Evolutionary conservation across 495 filamentous ascomycete genomes (phyloP), one percentile per base, ranked within the genome.

Genomic region (Aspergillus avenaceus): DNA sequence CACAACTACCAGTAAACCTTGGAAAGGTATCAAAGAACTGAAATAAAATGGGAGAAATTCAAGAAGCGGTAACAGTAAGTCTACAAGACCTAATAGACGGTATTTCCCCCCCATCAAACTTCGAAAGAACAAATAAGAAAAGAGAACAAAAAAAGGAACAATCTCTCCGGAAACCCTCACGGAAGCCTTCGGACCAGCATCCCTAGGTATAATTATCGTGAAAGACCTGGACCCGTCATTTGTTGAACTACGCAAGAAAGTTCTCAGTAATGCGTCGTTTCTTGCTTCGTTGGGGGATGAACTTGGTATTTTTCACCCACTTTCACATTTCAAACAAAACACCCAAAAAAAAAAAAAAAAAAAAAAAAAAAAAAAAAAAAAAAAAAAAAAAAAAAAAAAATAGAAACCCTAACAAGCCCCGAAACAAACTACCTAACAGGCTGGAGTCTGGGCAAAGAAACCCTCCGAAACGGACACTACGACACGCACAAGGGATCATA

Each of bases 401-500:
- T 28, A 79, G 76, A 77, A 56, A 59, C 64, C 45, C 73, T 80
- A 38, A 64, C 70, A 46, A 67, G 60, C 54, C 66, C 72, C 19
- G 36, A 65, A 34, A 70, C 82, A 12, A 83, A 81, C 56, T 85
- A 78, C 66, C 72, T 81, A 13, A 73, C 80, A 26, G 81, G 82
- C 66, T 86, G 84, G 84, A 96, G 90, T 26, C 86, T 84, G 62
- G 92, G 91, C 46, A 96, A 95, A 69, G 92, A 96, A 69, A 93
- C 87, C n/a, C 82, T 97, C 41, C 88, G 88, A 55, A 84, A 87
- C 61, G 90, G 91, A 52, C 84, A 85, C 50, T 88, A 91, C 55
- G 93, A 99, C 59, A 96, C 87, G 5, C 78, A 88, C 9, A 99
- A 99, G 72, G 93, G 93, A 46, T 95, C 90, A 14, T 99, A 87